Evolutionary conservation across 106 monocot species (phyloP), one percentile per base, ranked within the genome.

Genomic region (Allium sativum): DNA sequence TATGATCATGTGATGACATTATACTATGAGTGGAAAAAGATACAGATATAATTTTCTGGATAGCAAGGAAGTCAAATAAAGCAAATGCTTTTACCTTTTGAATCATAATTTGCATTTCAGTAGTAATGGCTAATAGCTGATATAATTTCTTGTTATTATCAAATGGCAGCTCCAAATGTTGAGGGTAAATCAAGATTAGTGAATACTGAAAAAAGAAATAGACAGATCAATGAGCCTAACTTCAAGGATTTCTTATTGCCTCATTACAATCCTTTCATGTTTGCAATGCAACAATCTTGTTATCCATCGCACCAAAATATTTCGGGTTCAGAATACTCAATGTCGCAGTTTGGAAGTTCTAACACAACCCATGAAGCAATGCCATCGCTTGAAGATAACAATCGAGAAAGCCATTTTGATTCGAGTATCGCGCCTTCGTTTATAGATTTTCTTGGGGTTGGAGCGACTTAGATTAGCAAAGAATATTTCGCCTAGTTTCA

Each of bases 361-460:
- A 31, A 31, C 5, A 31, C 78, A 40, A 58, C 78, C 10, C 11
- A 20, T 57, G 58, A 42, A 42, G 41, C 58, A 42, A 10, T 21
- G 51, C 57, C 70, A 9, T 22, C 72, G 18, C 55, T 8, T 14
- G 68, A 67, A 31, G 80, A 64, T 7, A 63, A 13, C 9, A 61
- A n/a, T 7, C 52, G 61, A 18, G 52, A 65, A 19, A 45, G 54
- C 45, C 48, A 48, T 58, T 57, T 64, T 48, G 68, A 80, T 12
- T 48, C 67, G 42, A 45, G 57, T 41, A 58, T 69, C 10, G 18
- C 89, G 14, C 88, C 85, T 61, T 17, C 67, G 45, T 89, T 93
- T 78, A 93, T 93, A 54, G 93, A 93, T 80, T 93, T 93, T 59
- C 88, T 93, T 67, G 93, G 93, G 20, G 88, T 93, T 11, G 89